A percentile compares a stretch with the other conserved stretches of the same genome.
These are phyloP conservation scores for Tuber brumale DNA, from an alignment of 495 filamentous ascomycete species.

Conservation along the genomic window DNA sequence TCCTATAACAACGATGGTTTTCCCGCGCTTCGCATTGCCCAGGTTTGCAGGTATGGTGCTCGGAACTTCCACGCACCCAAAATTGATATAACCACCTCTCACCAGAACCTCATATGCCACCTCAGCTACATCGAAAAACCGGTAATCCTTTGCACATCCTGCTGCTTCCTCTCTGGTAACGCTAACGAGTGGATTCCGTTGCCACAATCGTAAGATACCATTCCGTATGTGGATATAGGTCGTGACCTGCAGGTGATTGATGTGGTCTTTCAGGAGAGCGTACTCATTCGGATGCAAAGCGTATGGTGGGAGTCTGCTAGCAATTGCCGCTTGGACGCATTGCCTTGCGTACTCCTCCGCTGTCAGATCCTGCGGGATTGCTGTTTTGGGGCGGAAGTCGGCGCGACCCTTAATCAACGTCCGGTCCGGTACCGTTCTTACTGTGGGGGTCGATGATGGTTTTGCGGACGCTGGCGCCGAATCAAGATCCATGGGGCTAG, in stretches of 20 bases:
- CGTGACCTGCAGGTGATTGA: constrained; percentile 84
- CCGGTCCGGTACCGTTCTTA: constrained; percentile 40
- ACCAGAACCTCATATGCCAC: constrained; percentile 90
- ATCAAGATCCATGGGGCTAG: constrained; percentile 36
- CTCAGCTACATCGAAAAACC: constrained; percentile 85
- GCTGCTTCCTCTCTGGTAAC: constrained; percentile 83
- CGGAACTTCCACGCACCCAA: constrained; percentile 74
- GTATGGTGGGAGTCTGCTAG: constrained; percentile 84
- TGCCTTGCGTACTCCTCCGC: constrained; percentile 75
- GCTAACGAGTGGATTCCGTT: constrained; percentile 76
- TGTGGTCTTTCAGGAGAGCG: constrained; percentile 64
- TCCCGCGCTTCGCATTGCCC: constrained; percentile 41
- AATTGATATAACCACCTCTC: constrained; percentile 91
- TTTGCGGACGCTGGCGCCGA: constrained; percentile 23
- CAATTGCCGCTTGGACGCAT: constrained; percentile 78
- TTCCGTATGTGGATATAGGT: constrained; percentile 97
- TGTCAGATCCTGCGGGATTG: constrained; percentile 69
- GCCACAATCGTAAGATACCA: constrained; percentile 86
- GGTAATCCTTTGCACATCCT: constrained; percentile 80
- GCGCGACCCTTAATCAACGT: constrained; percentile 39
- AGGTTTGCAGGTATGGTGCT: constrained; percentile 39
- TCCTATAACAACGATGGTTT: constrained; percentile 80
- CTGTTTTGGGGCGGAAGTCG: constrained; percentile 63
- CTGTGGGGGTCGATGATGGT: constrained; percentile 24
- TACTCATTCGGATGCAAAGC: constrained; percentile 83